Evolutionary conservation across 805 yeast species (phyloP).

Genomic region (Cyberlindnera americana): DNA sequence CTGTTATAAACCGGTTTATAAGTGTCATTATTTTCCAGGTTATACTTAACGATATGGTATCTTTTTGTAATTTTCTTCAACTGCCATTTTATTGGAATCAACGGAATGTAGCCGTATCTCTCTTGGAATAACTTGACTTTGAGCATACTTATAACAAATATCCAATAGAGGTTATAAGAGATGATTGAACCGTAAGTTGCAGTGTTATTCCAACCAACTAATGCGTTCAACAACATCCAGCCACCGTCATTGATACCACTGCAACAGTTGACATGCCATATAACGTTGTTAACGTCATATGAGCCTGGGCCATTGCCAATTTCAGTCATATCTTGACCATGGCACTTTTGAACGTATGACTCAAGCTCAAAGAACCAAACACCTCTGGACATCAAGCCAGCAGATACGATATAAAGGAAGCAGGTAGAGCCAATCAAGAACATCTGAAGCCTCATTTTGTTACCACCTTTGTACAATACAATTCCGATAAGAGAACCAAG

Average conservation of each 20-base stretch:
- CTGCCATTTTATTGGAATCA: constrained; percentile 64
- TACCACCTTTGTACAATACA: constrained; percentile 72
- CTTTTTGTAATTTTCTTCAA: constrained; percentile 45
- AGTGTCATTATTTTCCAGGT: constrained; percentile 32
- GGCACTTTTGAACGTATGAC: constrained; percentile 63
- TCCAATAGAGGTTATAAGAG: constrained; percentile 75
- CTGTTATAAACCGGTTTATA: constrained; percentile 20
- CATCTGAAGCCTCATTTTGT: constrained; percentile 67
- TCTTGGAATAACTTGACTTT: constrained; percentile 49
- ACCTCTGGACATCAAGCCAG: constrained; percentile 84
- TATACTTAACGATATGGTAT: constrained; percentile 30
- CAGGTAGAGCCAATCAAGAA: constrained; percentile 76
- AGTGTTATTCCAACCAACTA: constrained; percentile 91
- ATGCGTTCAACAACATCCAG: constrained; percentile 88
- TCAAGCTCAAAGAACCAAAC: constrained; percentile 89
- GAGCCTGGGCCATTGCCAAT: constrained; percentile 93
- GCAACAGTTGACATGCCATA: constrained; percentile 96
- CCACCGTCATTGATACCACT: constrained; percentile 87
- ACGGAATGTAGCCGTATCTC: constrained; percentile 55
- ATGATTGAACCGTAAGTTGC: constrained; percentile 87
- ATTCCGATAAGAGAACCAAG: constrained; percentile 65
- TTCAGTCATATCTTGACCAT: constrained; percentile 82
- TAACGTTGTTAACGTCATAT: constrained; percentile 69
- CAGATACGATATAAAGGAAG: constrained; percentile 79
- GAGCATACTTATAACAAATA: constrained; percentile 43